phyloP scores from a whole-genome alignment of 2,329 filamentous ascomycete species.

The Colletotrichum lindemuthianum region DNA sequence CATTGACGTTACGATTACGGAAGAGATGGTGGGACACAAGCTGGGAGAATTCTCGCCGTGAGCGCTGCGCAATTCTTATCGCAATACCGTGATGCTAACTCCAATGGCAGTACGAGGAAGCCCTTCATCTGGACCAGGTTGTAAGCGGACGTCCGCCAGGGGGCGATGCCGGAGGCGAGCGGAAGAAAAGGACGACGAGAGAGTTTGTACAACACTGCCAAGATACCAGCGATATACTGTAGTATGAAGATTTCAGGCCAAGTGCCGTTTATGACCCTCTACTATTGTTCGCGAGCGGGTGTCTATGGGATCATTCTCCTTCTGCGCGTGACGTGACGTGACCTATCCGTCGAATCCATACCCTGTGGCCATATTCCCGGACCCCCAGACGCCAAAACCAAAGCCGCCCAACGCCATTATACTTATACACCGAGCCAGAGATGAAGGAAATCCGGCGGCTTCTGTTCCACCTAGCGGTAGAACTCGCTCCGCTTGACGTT shows the following conservation, averaged over 20 bases:
- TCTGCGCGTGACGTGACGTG: not conserved
- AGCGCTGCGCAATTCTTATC: conserved; percentile 49
- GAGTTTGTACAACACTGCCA: conserved; percentile 30
- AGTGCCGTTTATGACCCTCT: conserved; percentile 25
- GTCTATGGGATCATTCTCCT: conserved; percentile 13
- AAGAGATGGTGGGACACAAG: conserved; percentile 97
- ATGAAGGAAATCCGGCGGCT: conserved; percentile 6
- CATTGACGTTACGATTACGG: conserved; percentile 83
- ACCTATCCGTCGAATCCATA: conserved; percentile 5
- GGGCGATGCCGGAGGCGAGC: not conserved
- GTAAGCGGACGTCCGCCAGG: conserved; percentile 16
- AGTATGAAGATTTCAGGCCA: conserved; percentile 18
- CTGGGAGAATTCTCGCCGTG: conserved; percentile 92
- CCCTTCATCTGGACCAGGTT: conserved; percentile 60
- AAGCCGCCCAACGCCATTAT: conserved; percentile 27
- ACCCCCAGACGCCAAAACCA: conserved; percentile 31
- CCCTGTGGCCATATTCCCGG: conserved; percentile 11
- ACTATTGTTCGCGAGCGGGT: not conserved
- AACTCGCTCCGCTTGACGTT: conserved; percentile 98
- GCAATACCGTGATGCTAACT: conserved; percentile 5
- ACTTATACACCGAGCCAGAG: conserved; percentile 19
- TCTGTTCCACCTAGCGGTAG: conserved; percentile 70
- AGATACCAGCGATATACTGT: conserved; percentile 33
- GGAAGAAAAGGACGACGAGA: conserved; percentile 16
- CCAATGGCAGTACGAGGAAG: conserved; percentile 61